These are phyloP conservation scores for Mycosphaerella sp. DNA, from an alignment of 2,329 filamentous ascomycete species.

Conservation along the genomic window DNA sequence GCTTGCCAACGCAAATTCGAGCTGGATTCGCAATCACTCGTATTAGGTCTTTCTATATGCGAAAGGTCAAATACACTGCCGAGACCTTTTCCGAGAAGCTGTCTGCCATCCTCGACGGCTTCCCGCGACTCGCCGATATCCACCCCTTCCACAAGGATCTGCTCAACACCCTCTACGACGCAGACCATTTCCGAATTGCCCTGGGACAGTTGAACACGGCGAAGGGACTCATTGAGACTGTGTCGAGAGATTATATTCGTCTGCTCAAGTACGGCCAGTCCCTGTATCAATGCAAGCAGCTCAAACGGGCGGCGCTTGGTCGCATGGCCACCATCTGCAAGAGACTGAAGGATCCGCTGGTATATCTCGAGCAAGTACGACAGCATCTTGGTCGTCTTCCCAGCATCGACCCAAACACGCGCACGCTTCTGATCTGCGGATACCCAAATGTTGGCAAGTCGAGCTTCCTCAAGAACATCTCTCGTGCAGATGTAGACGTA, in stretches of 20 bases:
- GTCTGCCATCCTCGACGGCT: conserved; percentile 80
- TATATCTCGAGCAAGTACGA: conserved; percentile 93
- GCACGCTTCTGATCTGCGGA: conserved; percentile 91
- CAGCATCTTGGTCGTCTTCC: conserved; percentile 97
- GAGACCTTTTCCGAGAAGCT: conserved; percentile 97
- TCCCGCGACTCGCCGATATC: conserved; percentile 87
- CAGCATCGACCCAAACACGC: conserved; percentile 95
- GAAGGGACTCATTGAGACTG: conserved; percentile 93
- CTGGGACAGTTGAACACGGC: conserved; percentile 93
- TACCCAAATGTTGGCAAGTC: conserved; percentile 98
- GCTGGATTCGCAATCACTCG: conserved; percentile 92
- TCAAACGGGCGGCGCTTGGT: conserved; percentile 91
- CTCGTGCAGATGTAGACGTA: conserved; percentile 89
- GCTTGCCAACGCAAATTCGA: conserved; percentile 90
- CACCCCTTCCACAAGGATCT: conserved; percentile 89
- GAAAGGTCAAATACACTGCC: conserved; percentile 97
- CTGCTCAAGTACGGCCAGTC: conserved; percentile 95
- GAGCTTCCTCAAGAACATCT: conserved; percentile 87
- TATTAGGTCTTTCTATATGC: conserved; percentile 91
- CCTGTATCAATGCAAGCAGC: conserved; percentile 97
- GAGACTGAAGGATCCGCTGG: conserved; percentile 85
- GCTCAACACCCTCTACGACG: conserved; percentile 97
- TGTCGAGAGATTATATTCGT: conserved; percentile 91
- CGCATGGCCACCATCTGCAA: conserved; percentile 98
- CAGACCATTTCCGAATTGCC: conserved; percentile 95